Evolutionary conservation across 441 rosid species (phyloP), one percentile per base, ranked within the genome.

Genomic region (Dalechampia spathulata): DNA sequence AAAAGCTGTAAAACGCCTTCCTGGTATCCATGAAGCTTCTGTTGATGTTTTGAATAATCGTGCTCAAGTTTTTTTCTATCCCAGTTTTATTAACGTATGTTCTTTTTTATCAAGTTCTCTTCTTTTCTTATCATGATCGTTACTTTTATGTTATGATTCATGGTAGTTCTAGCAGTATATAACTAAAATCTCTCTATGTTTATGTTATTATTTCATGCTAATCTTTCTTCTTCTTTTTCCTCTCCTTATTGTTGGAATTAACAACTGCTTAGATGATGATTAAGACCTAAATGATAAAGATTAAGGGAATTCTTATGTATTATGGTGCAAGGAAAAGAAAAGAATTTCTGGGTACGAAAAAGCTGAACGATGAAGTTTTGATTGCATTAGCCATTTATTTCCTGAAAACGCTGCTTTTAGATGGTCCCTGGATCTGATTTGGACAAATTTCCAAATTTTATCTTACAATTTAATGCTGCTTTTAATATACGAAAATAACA

Each of bases 1-100:
- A 70, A 90, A 87, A 62, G 90, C 89, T 4, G 66, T 87, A 60
- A 87, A 90, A 59, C 71, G 85, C 55, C 88, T 90, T 20, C 76
- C 85, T 0, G 96, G 96, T 6, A 79, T 83, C 4, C 70, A 65
- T 16, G 85, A 87, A 37, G 94, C 94, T 4, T 70, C 71, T 7
- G 81, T 87, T 13, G 98, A 90, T 62, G 86, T 85, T 23, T 27
- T 90, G 60, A 87, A 81, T 48, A 72, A 78, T 60, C 71, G 72
- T 20, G 83, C 94, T 23, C 90, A 75, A 71, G 86, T 87, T 56
- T 26, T 73, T 43, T 81, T 68, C 57, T 76, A 83, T 51, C 84
- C 87, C 8, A 72, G 6, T 25, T 78, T 67, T 17, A 83, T 86
- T 52, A 63, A 64, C 37, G 95, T 82, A 76, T 68, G 90, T 38